phyloP scores from a whole-genome alignment of 139 green algal species.

The Spirogloea muscicola region DNA sequence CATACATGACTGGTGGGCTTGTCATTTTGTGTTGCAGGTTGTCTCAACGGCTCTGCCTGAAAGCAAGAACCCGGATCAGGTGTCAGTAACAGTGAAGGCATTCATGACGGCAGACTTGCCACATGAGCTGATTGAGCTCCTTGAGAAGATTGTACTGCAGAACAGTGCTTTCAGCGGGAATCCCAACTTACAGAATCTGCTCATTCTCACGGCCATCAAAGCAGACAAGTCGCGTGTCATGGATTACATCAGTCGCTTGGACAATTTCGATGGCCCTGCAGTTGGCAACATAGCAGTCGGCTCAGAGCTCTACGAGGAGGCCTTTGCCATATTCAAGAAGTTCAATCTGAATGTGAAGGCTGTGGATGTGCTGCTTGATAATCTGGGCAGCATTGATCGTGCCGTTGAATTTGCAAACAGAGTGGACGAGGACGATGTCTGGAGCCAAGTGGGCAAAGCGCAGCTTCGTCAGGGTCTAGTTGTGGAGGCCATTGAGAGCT shows the following conservation, averaged over 20 bases:
- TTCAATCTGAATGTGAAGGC: conserved; percentile 76
- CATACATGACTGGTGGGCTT: too few relatives aligned
- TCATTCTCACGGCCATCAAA: conserved; percentile 94
- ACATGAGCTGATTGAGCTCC: conserved; percentile 95
- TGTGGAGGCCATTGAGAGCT: conserved; percentile 80
- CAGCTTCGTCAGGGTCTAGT: conserved; percentile 77
- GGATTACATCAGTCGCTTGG: conserved; percentile 95
- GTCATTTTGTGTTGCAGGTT: conserved; percentile 79
- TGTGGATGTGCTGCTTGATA: conserved; percentile 86
- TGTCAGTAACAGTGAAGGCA: conserved; percentile 93
- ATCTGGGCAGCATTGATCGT: conserved; percentile 60
- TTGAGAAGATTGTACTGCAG: conserved; percentile 99
- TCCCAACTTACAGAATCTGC: conserved; percentile 98
- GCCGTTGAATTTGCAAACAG: conserved; percentile 44
- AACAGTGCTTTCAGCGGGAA: conserved; percentile 96
- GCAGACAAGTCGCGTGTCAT: conserved; percentile 76
- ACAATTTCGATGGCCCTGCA: conserved; percentile 93
- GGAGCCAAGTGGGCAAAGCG: conserved; percentile 84
- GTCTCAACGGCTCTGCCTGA: conserved; percentile 95
- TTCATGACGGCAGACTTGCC: conserved; percentile 97
- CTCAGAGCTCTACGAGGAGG: conserved; percentile 82
- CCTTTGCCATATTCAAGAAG: conserved; percentile 99
- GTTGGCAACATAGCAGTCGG: conserved; percentile 60
- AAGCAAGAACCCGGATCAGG: conserved; percentile 95
- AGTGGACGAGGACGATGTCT: conserved; percentile 65